These are phyloP conservation scores for Vigna unguiculata DNA, from an alignment of 306 rosid species.

Conservation along the genomic window DNA sequence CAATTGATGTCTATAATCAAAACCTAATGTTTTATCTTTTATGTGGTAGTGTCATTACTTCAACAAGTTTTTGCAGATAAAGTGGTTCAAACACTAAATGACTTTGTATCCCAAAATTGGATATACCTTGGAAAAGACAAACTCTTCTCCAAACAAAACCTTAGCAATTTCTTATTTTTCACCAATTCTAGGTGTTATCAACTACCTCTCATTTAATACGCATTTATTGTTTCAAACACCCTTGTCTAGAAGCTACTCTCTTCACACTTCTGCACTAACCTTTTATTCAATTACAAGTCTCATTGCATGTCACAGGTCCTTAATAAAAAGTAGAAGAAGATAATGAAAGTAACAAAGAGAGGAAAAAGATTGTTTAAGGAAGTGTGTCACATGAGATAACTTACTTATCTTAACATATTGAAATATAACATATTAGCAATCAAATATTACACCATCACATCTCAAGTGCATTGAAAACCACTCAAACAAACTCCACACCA, in stretches of 20 bases:
- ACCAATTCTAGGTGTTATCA: slow-evolving; percentile 16
- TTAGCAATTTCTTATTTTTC: not conserved
- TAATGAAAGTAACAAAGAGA: slow-evolving; percentile 17
- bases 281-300: slow-evolving; percentile 4
- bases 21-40: too few species aligned
- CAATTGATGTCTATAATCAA: too few species aligned
- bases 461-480: slow-evolving; percentile 51
- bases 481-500: slow-evolving; percentile 51
- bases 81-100: not conserved
- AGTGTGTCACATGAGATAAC: slow-evolving; percentile 51
- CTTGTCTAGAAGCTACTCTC: not conserved
- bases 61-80: too few species aligned
- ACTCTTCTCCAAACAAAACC: too few species aligned
- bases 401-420: slow-evolving; percentile 44
- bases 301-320: not conserved
- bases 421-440: slow-evolving; percentile 27
- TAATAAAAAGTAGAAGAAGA: not conserved
- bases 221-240: slow-evolving; percentile 33
- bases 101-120: slow-evolving; percentile 16
- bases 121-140: not conserved
- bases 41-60: too few species aligned
- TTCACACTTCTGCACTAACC: not conserved
- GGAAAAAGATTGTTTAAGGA: slow-evolving; percentile 1
- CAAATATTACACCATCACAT: slow-evolving; percentile 50
- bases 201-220: slow-evolving; percentile 13